phyloP scores from a whole-genome alignment of 2,329 filamentous ascomycete species.

The Nothopassalora personata region DNA sequence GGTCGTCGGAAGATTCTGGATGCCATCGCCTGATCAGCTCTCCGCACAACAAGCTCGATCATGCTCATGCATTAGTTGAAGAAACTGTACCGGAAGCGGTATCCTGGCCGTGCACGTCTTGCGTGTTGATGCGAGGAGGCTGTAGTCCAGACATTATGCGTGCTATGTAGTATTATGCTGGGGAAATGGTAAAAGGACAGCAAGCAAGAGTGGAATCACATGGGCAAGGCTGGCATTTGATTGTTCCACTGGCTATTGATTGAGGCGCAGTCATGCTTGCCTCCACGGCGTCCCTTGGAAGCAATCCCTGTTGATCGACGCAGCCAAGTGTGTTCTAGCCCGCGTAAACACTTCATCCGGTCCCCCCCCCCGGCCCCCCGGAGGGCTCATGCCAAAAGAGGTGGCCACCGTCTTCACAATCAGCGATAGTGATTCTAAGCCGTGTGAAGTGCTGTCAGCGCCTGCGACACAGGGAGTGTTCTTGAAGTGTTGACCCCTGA shows the following conservation, averaged over 20 bases:
- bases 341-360: neutral
- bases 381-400: no score
- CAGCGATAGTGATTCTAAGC: no score
- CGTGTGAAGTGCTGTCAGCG: no score
- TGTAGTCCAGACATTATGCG: slow-evolving; percentile 26
- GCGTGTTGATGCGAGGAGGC: slow-evolving; percentile 28
- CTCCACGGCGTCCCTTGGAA: no score
- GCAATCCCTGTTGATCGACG: neutral
- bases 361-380: no score
- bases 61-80: neutral
- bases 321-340: neutral
- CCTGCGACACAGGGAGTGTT: no score
- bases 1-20: slow-evolving; percentile 42
- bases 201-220: neutral
- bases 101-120: slow-evolving; percentile 23
- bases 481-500: no score
- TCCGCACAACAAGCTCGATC: slow-evolving; percentile 20
- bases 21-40: neutral
- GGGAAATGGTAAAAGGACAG: neutral
- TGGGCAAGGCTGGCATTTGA: no score
- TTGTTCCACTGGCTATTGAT: neutral
- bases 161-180: neutral
- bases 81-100: slow-evolving; percentile 14
- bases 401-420: no score
- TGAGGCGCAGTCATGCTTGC: neutral